These are phyloP conservation scores for Meyerozyma smithsonii DNA, from an alignment of 1,139 yeast species.

Conservation along the genomic window DNA sequence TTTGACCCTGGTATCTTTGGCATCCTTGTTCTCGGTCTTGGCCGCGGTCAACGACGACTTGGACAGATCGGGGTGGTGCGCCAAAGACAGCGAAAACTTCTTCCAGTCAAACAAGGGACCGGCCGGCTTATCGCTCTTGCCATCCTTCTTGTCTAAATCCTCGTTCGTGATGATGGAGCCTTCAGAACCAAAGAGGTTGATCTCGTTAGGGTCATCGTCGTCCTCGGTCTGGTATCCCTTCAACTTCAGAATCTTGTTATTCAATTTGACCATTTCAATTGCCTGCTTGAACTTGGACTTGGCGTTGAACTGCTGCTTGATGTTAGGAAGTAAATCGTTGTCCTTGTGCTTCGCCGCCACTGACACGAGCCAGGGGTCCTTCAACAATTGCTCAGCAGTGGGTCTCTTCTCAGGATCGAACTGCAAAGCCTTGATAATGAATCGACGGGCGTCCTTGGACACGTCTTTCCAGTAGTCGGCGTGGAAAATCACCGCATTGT, in stretches of 20 bases:
- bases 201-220: slow-evolving; percentile 52
- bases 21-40: slow-evolving; percentile 3
- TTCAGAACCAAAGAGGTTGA: slow-evolving; percentile 34
- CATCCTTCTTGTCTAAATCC: not conserved
- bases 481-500: slow-evolving; percentile 77
- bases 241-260: slow-evolving; percentile 67
- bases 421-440: slow-evolving; percentile 63
- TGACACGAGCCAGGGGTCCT: slow-evolving; percentile 65
- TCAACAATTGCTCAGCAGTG: slow-evolving; percentile 57
- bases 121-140: slow-evolving; percentile 5
- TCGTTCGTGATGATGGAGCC: slow-evolving; percentile 12
- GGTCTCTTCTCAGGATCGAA: slow-evolving; percentile 63
- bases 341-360: slow-evolving; percentile 44
- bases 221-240: slow-evolving; percentile 49
- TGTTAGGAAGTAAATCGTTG: slow-evolving; percentile 64
- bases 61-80: slow-evolving; percentile 13
- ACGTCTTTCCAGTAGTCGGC: slow-evolving; percentile 82
- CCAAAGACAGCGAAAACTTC: slow-evolving; percentile 20
- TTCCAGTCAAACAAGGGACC: slow-evolving; percentile 17
- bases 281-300: slow-evolving; percentile 83
- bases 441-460: slow-evolving; percentile 68
- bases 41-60: slow-evolving; percentile 18
- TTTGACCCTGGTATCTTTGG: no score
- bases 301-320: slow-evolving; percentile 58
- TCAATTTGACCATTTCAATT: slow-evolving; percentile 71